These are phyloP conservation scores for Leptographium lundbergii DNA, from an alignment of 2,329 filamentous ascomycete species.

Conservation along the genomic window DNA sequence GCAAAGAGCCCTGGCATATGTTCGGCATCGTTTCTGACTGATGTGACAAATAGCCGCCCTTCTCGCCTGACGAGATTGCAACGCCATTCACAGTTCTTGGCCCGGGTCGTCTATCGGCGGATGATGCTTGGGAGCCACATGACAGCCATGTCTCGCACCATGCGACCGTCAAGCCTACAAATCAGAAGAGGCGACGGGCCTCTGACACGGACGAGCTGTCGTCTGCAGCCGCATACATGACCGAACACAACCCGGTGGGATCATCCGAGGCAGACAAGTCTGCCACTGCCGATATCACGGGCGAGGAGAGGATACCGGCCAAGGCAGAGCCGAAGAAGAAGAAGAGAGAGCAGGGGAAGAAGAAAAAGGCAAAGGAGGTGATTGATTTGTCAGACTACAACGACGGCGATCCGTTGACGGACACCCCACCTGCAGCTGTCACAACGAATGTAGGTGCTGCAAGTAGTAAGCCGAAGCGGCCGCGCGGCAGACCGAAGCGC, in stretches of 20 bases:
- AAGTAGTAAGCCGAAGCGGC: not conserved
- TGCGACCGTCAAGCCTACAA: not conserved
- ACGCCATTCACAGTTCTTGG: not conserved
- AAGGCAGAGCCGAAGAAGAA: not conserved
- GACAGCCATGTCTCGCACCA: not conserved
- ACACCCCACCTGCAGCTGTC: not conserved
- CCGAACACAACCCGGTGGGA: not conserved
- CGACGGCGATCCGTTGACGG: not conserved
- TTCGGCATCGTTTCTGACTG: no score
- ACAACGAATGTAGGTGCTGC: not conserved
- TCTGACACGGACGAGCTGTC: not conserved
- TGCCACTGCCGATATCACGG: not conserved
- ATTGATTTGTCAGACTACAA: not conserved
- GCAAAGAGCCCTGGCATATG: no score
- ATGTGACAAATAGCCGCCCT: slow-evolving; percentile 7
- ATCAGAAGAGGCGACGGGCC: not conserved
- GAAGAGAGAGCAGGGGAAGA: not conserved
- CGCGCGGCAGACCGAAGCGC: not conserved
- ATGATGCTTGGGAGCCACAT: no score
- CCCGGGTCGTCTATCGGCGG: no score
- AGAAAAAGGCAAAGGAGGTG: not conserved
- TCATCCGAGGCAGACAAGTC: not conserved
- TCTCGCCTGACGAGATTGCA: slow-evolving; percentile 16
- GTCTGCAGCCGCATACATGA: no score
- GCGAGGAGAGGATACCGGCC: not conserved